Evolutionary conservation across 1,139 yeast genomes (phyloP), one percentile per base, ranked within the genome.

Genomic region (Yarrowia galli): DNA sequence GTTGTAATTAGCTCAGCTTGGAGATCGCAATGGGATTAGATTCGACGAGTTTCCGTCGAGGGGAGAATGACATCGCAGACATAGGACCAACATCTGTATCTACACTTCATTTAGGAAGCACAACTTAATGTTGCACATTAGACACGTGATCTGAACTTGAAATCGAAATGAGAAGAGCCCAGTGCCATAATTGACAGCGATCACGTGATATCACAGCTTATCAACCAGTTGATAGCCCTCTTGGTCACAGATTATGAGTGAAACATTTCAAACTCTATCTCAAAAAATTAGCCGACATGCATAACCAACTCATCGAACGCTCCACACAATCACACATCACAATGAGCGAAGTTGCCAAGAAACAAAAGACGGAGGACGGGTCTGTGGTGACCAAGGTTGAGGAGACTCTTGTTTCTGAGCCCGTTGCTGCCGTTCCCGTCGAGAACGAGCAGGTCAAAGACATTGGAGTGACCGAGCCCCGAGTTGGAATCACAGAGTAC

Each of bases 401-500:
- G 32, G 49, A 25, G 7, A 43, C 36, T 9, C 25, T 12, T 2
- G 4, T 42, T 32, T 18, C 28, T n/a, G 51, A 13, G 40, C 12
- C 51, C 10, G 7, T 8, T 4, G 42, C 28, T 8, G 15, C 51
- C 16, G 51, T 3, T 6, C 32, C 32, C 32, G 32, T 28, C 32
- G 32, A 28, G 32, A 18, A 46, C n/a, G 20, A 13, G 16, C 42
- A 43, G 32, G 28, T 43, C 15, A 40, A 40, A 25, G 64, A 58
- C 32, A 58, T 58, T 43, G 81, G 82, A 2, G 79, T 84, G 49
- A 81, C 80, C 67, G 98, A 91, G 76, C 67, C 73, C 8, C 96
- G 91, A 77, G 99, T 93, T 12, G 98, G 98, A 8, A 93, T 95
- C 71, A 87, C 92, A 0, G 85, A 86, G 68, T 92, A 81, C 74